Conservation (phyloP, 257 asterid species). For the Verbascum thapsus region DNA sequence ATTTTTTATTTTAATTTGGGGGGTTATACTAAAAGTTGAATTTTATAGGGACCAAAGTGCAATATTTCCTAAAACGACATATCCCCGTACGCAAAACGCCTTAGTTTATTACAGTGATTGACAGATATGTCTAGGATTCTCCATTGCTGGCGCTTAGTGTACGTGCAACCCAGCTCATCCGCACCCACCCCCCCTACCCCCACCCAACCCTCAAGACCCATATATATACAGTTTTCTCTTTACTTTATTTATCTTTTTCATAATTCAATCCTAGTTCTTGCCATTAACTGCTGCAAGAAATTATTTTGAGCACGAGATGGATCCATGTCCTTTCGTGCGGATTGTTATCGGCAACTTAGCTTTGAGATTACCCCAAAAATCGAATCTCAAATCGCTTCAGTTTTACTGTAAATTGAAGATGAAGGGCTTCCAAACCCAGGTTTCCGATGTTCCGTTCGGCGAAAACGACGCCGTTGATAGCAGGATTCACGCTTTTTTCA, state of each 20-base stretch:
- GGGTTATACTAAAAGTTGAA: too few species aligned
- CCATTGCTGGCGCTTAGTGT: constrained; percentile 51
- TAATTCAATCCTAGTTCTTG: background rate
- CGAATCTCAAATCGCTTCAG: constrained; percentile 23
- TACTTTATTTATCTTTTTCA: background rate
- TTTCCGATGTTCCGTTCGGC: constrained; percentile 46
- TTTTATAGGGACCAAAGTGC: too few species aligned
- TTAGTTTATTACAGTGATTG: constrained; percentile 27
- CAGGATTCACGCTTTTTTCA: constrained; percentile 56
- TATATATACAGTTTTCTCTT: constrained; percentile 6
- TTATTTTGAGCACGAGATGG: constrained; percentile 46
- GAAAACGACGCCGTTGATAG: constrained; percentile 54
- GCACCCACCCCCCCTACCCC: constrained; percentile 55
- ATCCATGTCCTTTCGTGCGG: constrained; percentile 93
- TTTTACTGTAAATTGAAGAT: constrained; percentile 71
- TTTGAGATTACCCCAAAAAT: constrained; percentile 35
- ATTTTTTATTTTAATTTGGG: too few species aligned
- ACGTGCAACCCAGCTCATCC: constrained; percentile 91
- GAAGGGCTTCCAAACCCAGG: constrained; percentile 54
- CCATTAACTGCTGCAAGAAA: background rate
- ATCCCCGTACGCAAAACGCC: constrained; percentile 3
- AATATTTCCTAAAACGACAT: constrained; percentile 21
- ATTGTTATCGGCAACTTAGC: constrained; percentile 64
- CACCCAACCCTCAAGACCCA: background rate
- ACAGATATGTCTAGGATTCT: constrained; percentile 43